phyloP scores from a whole-genome alignment of 306 rosid genomes.

The Betula pendula region DNA sequence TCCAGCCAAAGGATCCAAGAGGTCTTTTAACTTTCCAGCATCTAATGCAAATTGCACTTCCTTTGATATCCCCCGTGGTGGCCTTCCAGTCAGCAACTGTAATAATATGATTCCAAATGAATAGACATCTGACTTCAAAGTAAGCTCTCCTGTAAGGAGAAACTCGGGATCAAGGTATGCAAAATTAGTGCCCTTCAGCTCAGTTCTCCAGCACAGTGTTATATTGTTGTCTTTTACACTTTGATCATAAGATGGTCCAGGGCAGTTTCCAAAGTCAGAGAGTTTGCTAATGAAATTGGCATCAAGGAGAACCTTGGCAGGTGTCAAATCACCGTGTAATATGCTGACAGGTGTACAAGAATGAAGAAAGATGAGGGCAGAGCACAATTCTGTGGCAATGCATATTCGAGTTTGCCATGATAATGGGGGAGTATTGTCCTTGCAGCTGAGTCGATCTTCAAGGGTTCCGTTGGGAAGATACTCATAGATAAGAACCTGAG shows the following conservation, averaged over 20 bases:
- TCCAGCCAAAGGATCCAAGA: slow-evolving; percentile 94
- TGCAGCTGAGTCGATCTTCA: slow-evolving; percentile 78
- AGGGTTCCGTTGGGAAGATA: slow-evolving; percentile 89
- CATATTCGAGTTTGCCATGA: slow-evolving; percentile 83
- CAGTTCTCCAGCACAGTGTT: slow-evolving; percentile 54
- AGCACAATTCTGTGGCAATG: slow-evolving; percentile 71
- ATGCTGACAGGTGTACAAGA: slow-evolving; percentile 73
- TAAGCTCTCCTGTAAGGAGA: slow-evolving; percentile 68
- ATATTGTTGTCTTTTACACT: slow-evolving; percentile 29
- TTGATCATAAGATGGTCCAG: slow-evolving; percentile 40
- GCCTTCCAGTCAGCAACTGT: slow-evolving; percentile 65
- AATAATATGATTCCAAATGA: slow-evolving; percentile 82
- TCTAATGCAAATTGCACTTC: slow-evolving; percentile 58
- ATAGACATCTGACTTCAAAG: slow-evolving; percentile 79
- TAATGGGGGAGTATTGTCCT: slow-evolving; percentile 62
- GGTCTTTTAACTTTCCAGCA: slow-evolving; percentile 47
- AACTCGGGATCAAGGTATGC: slow-evolving; percentile 83
- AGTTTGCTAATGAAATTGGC: slow-evolving; percentile 70
- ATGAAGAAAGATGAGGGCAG: slow-evolving; percentile 87
- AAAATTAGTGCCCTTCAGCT: slow-evolving; percentile 58
- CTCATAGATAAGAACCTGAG: slow-evolving; percentile 69
- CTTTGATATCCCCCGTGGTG: slow-evolving; percentile 59
- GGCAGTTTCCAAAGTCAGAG: slow-evolving; percentile 75
- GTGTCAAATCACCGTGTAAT: slow-evolving; percentile 84
- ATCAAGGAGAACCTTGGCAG: slow-evolving; percentile 79